These are phyloP conservation scores for Rhodotorula sp. DNA, from an alignment of 1,284 basidiomycete species.

Conservation along the genomic window DNA sequence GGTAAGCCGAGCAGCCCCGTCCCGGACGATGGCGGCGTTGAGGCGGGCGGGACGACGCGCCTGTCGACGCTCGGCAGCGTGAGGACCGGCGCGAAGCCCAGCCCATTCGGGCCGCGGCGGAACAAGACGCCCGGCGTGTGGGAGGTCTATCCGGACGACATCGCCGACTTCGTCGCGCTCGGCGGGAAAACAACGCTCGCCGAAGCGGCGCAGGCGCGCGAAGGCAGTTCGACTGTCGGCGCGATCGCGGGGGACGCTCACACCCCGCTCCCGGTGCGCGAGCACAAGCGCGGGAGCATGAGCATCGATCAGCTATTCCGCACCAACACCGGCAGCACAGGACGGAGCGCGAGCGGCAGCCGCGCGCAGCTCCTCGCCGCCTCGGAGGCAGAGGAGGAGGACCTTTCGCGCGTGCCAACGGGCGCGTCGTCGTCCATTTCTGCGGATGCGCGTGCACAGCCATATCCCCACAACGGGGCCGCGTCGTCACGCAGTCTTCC, in stretches of 20 bases:
- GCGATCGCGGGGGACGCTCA: not conserved
- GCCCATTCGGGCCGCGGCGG: slow-evolving; percentile 14
- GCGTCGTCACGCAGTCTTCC: not conserved
- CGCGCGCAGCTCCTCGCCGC: not conserved
- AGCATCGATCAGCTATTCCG: slow-evolving; percentile 3
- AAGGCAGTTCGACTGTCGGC: too few relatives aligned
- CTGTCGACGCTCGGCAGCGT: not conserved
- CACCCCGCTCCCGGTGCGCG: not conserved
- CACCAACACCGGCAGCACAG: not conserved
- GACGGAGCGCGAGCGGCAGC: not conserved
- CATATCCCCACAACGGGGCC: not conserved
- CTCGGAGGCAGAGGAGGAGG: not conserved
- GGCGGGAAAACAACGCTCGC: slow-evolving; percentile 6
- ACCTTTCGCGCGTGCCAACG: not conserved
- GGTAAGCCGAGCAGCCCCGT: not conserved
- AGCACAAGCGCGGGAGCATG: slow-evolving; percentile 1
- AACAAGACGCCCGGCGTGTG: slow-evolving; percentile 21
- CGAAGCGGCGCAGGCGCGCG: not conserved
- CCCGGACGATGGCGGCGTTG: not conserved
- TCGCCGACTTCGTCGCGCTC: slow-evolving; percentile 13
- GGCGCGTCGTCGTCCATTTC: not conserved
- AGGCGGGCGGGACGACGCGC: not conserved
- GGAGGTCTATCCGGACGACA: slow-evolving; percentile 32
- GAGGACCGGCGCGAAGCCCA: not conserved
- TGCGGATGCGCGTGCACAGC: not conserved